A percentile compares a stretch with the other conserved stretches of the same genome.
Evolutionary conservation across 129 eudicot species (phyloP).

Genomic region (Tagetes erecta): DNA sequence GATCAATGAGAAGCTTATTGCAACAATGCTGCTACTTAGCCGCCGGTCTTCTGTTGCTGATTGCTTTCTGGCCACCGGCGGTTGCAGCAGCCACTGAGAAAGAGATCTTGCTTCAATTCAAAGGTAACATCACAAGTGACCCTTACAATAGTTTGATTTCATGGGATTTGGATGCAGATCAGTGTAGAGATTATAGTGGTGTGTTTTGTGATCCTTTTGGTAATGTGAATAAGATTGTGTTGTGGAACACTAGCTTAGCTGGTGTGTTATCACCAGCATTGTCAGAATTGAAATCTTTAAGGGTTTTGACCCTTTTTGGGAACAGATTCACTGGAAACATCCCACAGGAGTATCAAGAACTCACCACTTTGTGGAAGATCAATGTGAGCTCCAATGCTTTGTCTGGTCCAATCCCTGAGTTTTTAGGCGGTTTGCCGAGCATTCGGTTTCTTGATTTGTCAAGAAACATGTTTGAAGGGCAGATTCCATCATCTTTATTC

Average conservation of each 20-base stretch:
- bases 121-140: slow-evolving; percentile 80
- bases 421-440: slow-evolving; percentile 68
- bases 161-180: slow-evolving; percentile 72
- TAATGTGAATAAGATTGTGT: slow-evolving; percentile 74
- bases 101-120: slow-evolving; percentile 86
- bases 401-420: slow-evolving; percentile 82
- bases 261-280: slow-evolving; percentile 80
- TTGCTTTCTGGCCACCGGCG: slow-evolving; percentile 33
- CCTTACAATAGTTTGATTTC: slow-evolving; percentile 67
- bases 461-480: slow-evolving; percentile 62
- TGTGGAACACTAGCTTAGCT: slow-evolving; percentile 86
- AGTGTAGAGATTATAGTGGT: slow-evolving; percentile 74
- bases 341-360: slow-evolving; percentile 69
- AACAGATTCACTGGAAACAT: slow-evolving; percentile 73
- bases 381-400: slow-evolving; percentile 87
- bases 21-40: slow-evolving; percentile 29
- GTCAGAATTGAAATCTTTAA: slow-evolving; percentile 59
- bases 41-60: slow-evolving; percentile 30
- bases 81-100: slow-evolving; percentile 50
- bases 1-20: slow-evolving; percentile 50
- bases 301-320: slow-evolving; percentile 78
- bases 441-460: slow-evolving; percentile 93
- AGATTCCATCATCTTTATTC: slow-evolving; percentile 68
- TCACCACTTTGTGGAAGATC: slow-evolving; percentile 82
- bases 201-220: slow-evolving; percentile 76